Conservation (phyloP, 768 basidiomycete genomes). For the Termitomyces sp. region DNA sequence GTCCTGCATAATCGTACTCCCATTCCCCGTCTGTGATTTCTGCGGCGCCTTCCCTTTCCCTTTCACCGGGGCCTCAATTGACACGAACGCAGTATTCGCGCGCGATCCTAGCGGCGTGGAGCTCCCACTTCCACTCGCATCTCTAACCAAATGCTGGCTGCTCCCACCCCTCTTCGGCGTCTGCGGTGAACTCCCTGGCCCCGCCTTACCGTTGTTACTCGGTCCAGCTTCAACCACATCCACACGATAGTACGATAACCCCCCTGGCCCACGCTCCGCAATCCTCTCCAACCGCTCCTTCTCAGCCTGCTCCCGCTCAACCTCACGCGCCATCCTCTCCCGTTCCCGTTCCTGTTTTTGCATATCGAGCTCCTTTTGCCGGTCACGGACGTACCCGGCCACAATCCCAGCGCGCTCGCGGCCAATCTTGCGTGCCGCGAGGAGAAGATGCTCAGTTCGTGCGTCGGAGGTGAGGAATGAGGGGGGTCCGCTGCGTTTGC, state of each 20-base stretch:
- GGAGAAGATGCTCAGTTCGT: constrained; percentile 64
- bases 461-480: constrained; percentile 55
- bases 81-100: neutral
- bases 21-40: neutral
- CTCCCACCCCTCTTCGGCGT: constrained; percentile 16
- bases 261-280: constrained; percentile 16
- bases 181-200: constrained; percentile 9
- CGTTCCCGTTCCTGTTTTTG: constrained; percentile 30
- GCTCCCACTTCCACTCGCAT: constrained; percentile 11
- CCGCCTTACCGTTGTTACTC: neutral
- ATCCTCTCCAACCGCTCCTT: constrained; percentile 26
- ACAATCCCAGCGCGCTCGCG: constrained; percentile 55
- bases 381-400: constrained; percentile 45
- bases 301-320: constrained; percentile 29
- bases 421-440: constrained; percentile 70
- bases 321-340: constrained; percentile 25
- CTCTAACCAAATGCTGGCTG: constrained; percentile 6
- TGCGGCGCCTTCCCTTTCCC: constrained; percentile 6
- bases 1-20: neutral
- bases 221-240: constrained; percentile 12
- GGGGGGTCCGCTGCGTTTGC: constrained; percentile 23
- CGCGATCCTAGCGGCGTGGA: constrained; percentile 8
- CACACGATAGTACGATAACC: constrained; percentile 21
- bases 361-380: constrained; percentile 34
- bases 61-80: constrained; percentile 16